Evolutionary conservation across 192 early-diverging fungal species (phyloP).

Genomic region (Entophlyctis helioformis): DNA sequence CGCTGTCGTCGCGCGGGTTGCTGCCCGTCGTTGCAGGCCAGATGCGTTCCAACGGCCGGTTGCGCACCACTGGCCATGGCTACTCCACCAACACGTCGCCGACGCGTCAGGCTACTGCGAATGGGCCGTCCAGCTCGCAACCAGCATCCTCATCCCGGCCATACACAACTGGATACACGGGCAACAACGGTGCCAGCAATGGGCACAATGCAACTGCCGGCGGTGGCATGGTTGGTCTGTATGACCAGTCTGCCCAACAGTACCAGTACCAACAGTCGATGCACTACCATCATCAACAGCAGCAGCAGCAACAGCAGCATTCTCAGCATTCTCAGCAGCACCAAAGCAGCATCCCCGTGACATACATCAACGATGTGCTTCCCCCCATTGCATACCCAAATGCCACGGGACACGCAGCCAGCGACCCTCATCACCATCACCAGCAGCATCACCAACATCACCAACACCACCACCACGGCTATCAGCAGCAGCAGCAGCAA

Average conservation of each 20-base stretch:
- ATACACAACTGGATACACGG: background rate
- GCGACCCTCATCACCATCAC: background rate
- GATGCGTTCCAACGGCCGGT: too few relatives aligned
- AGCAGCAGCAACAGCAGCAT: background rate
- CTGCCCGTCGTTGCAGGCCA: too few relatives aligned
- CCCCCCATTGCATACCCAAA: background rate
- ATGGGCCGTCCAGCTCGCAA: too few relatives aligned
- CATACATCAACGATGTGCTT: background rate
- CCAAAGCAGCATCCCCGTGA: background rate
- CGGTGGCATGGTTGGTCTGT: background rate
- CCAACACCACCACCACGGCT: background rate
- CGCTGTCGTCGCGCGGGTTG: too few relatives aligned
- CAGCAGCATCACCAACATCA: slow-evolving; percentile 1
- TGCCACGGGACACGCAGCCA: background rate
- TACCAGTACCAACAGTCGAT: background rate
- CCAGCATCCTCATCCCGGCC: background rate
- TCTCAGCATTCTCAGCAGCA: background rate
- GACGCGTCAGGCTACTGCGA: too few relatives aligned
- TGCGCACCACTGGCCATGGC: too few relatives aligned
- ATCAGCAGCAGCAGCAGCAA: background rate
- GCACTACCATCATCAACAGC: background rate
- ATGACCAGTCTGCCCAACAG: background rate
- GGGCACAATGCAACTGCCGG: background rate
- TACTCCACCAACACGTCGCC: too few relatives aligned
- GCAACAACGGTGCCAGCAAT: background rate